These are phyloP conservation scores for Naganishia vaughanmartiniae DNA, from an alignment of 768 basidiomycete species.

Conservation along the genomic window DNA sequence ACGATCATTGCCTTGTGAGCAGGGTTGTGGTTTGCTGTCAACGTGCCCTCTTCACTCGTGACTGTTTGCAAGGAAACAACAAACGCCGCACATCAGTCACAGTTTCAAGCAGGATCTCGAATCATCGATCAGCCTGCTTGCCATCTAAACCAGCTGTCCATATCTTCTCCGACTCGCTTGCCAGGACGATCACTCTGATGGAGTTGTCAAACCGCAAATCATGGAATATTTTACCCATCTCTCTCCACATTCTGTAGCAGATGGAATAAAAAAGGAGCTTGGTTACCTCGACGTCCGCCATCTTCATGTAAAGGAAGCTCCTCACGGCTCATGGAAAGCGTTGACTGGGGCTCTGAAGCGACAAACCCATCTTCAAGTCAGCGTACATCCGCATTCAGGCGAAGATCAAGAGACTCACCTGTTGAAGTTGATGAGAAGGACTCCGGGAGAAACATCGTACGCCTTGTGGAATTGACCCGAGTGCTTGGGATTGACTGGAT, in stretches of 20 bases:
- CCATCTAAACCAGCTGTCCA: constrained; percentile 84
- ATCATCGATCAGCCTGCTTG: constrained; percentile 49
- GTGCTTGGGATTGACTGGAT: constrained; percentile 13
- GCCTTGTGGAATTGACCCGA: constrained; percentile 21
- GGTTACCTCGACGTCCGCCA: neutral
- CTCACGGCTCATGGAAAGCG: constrained; percentile 49
- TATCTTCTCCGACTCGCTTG: constrained; percentile 66
- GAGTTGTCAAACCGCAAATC: constrained; percentile 58
- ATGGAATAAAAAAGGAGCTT: constrained; percentile 10
- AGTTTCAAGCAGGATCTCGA: neutral
- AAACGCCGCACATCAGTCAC: neutral
- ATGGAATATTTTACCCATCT: constrained; percentile 65
- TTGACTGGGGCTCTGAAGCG: constrained; percentile 47
- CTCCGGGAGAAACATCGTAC: constrained; percentile 12
- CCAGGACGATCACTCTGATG: constrained; percentile 70
- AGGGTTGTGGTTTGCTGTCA: constrained; percentile 4
- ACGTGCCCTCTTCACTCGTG: constrained; percentile 26
- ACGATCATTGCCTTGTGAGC: constrained; percentile 39
- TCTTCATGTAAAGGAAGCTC: neutral
- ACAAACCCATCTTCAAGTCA: neutral
- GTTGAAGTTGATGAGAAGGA: constrained; percentile 2
- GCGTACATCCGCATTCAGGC: neutral
- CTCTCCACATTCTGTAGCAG: constrained; percentile 65
- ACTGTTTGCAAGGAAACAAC: constrained; percentile 25
- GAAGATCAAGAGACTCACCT: neutral